Evolutionary conservation across 164 flowering plant species (phyloP).

Genomic region (Protea cynaroides): DNA sequence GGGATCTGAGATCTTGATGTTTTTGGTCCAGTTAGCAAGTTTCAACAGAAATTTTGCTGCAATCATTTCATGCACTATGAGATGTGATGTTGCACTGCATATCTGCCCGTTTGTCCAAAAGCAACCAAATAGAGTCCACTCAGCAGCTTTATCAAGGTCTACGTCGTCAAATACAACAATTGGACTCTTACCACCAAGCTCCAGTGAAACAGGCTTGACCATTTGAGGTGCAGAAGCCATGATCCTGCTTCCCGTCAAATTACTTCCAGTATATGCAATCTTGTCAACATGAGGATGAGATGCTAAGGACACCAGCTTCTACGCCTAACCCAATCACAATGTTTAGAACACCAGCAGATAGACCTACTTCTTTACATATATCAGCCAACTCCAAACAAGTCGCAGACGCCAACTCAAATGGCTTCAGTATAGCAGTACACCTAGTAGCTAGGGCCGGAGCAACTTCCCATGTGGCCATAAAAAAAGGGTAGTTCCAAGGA

Average conservation of each 20-base stretch:
- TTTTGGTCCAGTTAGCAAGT: slow-evolving; percentile 68
- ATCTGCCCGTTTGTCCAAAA: slow-evolving; percentile 99
- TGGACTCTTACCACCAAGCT: slow-evolving; percentile 99
- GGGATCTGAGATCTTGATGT: slow-evolving; percentile 91
- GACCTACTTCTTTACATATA: slow-evolving; percentile 78
- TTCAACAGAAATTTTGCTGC: slow-evolving; percentile 63
- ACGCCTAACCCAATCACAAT: slow-evolving; percentile 85
- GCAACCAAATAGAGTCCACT: slow-evolving; percentile 92
- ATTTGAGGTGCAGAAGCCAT: slow-evolving; percentile 87
- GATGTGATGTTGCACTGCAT: slow-evolving; percentile 98
- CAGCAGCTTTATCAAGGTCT: slow-evolving; percentile 92
- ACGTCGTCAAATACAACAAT: slow-evolving; percentile 93
- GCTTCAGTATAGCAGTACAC: slow-evolving; percentile 89
- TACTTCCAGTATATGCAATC: slow-evolving; percentile 97
- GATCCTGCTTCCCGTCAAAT: slow-evolving; percentile 76
- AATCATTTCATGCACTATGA: slow-evolving; percentile 86
- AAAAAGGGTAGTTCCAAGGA: slow-evolving; percentile 95
- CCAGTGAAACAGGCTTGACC: slow-evolving; percentile 94
- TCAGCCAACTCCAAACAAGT: slow-evolving; percentile 96
- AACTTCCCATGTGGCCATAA: slow-evolving; percentile 98
- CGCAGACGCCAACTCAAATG: slow-evolving; percentile 85
- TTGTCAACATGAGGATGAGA: slow-evolving; percentile 93
- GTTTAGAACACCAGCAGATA: slow-evolving; percentile 91
- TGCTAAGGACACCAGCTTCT: slow-evolving; percentile 94
- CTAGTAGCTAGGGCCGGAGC: slow-evolving; percentile 99